A percentile compares a stretch with the other conserved stretches of the same genome.
Evolutionary conservation across 148 eudicot genomes (phyloP).

Genomic region (Camellia japonica): DNA sequence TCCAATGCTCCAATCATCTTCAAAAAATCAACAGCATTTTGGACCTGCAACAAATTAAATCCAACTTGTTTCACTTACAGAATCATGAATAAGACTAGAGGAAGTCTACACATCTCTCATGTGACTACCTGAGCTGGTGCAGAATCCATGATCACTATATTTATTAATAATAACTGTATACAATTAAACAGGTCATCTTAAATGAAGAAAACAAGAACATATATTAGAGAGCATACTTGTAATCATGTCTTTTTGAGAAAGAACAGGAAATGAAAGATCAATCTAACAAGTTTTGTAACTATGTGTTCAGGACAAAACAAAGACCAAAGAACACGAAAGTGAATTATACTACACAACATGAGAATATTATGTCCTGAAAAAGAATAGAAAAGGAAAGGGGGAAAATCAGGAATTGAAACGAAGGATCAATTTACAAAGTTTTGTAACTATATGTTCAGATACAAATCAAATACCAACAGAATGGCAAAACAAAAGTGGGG

Average conservation of each 20-base stretch:
- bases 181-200: background rate
- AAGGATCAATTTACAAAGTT: too few relatives aligned
- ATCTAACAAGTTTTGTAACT: background rate
- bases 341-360: too few relatives aligned
- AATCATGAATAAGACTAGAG: constrained; percentile 4
- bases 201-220: background rate
- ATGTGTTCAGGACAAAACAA: too few relatives aligned
- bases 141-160: background rate
- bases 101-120: background rate
- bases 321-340: too few relatives aligned
- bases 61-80: background rate
- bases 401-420: too few relatives aligned
- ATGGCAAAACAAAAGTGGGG: too few relatives aligned
- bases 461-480: too few relatives aligned
- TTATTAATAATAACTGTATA: background rate
- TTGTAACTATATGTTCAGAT: background rate
- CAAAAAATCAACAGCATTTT: constrained; percentile 91
- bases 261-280: background rate
- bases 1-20: constrained; percentile 95
- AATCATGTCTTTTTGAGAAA: background rate
- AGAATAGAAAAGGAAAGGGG: too few relatives aligned
- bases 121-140: background rate
- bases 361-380: too few relatives aligned
- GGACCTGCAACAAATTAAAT: constrained; percentile 53
- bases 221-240: background rate